Evolutionary conservation across 2,329 filamentous ascomycete species (phyloP).

Genomic region (Colletotrichum abscissum): DNA sequence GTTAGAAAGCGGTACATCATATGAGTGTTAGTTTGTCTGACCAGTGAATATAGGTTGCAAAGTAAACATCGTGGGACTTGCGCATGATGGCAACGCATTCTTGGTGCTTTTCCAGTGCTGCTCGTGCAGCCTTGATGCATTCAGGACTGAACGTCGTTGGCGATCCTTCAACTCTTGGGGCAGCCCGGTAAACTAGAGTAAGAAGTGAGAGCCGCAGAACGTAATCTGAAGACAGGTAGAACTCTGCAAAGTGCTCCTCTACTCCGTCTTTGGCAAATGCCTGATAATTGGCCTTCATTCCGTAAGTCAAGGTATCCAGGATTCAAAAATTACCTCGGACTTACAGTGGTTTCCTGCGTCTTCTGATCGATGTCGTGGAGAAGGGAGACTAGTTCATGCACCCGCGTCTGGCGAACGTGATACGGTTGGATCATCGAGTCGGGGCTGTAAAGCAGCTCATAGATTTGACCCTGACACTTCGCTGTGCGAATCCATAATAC

Average conservation of each 20-base stretch:
- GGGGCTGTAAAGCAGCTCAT: conserved; percentile 64
- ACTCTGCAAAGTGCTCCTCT: conserved; percentile 45
- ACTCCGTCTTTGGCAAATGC: not conserved
- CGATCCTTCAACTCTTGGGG: conserved; percentile 42
- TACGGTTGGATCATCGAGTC: conserved; percentile 51
- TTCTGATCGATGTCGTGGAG: conserved; percentile 45
- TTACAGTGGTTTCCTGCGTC: conserved; percentile 37
- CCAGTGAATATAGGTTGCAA: conserved; percentile 55
- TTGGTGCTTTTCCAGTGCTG: conserved; percentile 53
- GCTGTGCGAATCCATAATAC: conserved; percentile 61
- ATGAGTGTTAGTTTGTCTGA: conserved; percentile 37
- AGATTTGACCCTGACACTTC: conserved; percentile 65
- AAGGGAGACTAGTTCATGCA: conserved; percentile 44
- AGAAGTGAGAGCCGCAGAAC: conserved; percentile 55
- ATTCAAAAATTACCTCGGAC: not conserved
- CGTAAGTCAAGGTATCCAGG: not conserved
- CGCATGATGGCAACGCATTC: conserved; percentile 53
- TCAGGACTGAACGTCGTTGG: conserved; percentile 52
- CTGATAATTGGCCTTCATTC: not conserved
- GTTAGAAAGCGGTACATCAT: not conserved
- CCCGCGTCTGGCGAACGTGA: conserved; percentile 47
- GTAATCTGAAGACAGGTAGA: conserved; percentile 51
- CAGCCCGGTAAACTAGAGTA: conserved; percentile 56
- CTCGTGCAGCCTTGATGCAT: conserved; percentile 55
- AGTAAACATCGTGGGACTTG: conserved; percentile 49